These are phyloP conservation scores for Verticillium klebahnii DNA, from an alignment of 2,329 filamentous ascomycete species.

Conservation along the genomic window DNA sequence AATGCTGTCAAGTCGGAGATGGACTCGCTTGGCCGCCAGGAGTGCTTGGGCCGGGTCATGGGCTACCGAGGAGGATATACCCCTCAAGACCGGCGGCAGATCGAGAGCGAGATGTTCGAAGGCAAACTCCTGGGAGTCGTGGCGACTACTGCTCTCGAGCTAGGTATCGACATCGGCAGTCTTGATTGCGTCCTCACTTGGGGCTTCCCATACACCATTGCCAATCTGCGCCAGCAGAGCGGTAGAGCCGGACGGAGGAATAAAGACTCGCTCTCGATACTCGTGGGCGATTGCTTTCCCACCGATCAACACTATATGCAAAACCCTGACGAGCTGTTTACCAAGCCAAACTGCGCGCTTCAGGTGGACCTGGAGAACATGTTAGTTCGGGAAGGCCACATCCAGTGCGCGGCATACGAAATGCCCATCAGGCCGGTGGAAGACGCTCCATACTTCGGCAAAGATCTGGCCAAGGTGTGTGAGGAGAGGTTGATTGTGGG, in stretches of 20 bases:
- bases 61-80: slow-evolving; percentile 95
- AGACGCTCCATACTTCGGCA: slow-evolving; percentile 75
- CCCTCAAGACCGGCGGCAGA: slow-evolving; percentile 78
- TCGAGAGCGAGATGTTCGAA: slow-evolving; percentile 96
- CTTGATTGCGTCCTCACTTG: slow-evolving; percentile 91
- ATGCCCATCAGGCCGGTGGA: slow-evolving; percentile 81
- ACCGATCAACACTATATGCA: slow-evolving; percentile 97
- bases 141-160: slow-evolving; percentile 85
- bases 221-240: slow-evolving; percentile 91
- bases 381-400: slow-evolving; percentile 85
- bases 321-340: slow-evolving; percentile 91
- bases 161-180: slow-evolving; percentile 92
- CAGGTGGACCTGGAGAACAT: slow-evolving; percentile 91
- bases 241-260: slow-evolving; percentile 88
- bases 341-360: slow-evolving; percentile 80
- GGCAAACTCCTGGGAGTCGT: slow-evolving; percentile 90
- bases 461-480: slow-evolving; percentile 66
- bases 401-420: slow-evolving; percentile 93
- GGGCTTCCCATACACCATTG: slow-evolving; percentile 92
- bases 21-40: slow-evolving; percentile 63
- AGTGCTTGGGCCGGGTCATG: slow-evolving; percentile 80
- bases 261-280: slow-evolving; percentile 84
- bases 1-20: slow-evolving; percentile 77
- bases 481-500: slow-evolving; percentile 70
- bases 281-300: slow-evolving; percentile 84